Conservation (phyloP, 441 rosid genomes). For the Breynia disticha region DNA sequence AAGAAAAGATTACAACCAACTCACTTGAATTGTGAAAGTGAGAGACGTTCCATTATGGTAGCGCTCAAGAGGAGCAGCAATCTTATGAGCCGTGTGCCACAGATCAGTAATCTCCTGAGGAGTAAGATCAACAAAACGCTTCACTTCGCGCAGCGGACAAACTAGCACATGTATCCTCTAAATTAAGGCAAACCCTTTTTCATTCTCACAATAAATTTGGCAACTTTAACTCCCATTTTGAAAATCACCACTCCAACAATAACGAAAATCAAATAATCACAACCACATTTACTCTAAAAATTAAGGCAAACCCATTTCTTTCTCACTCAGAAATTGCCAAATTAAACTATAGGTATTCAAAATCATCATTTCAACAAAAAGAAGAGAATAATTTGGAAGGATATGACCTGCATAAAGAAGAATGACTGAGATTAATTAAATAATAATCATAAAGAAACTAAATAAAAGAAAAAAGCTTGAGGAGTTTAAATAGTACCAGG, state of each 20-base stretch:
- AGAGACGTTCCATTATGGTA: constrained; percentile 75
- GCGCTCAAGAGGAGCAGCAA: constrained; percentile 60
- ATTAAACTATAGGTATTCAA: not conserved
- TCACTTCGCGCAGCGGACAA: constrained; percentile 74
- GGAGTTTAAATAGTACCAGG: constrained; percentile 25
- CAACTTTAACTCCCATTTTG: not conserved
- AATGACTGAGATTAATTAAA: not conserved
- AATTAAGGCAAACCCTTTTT: constrained; percentile 35
- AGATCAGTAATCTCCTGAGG: constrained; percentile 64
- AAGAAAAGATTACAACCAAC: not conserved
- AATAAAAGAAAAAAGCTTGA: not conserved
- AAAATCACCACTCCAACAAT: not conserved
- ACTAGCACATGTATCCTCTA: constrained; percentile 64
- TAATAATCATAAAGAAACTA: not conserved
- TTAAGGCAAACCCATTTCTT: constrained; percentile 28
- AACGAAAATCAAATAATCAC: too few relatives aligned
- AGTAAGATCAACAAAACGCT: constrained; percentile 77
- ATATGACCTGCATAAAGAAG: constrained; percentile 42
- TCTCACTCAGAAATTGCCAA: not conserved
- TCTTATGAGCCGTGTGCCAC: constrained; percentile 64
- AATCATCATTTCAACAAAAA: not conserved
- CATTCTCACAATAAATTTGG: not conserved
- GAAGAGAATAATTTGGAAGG: constrained; percentile 20
- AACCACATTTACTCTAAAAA: constrained; percentile 59
- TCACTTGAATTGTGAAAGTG: constrained; percentile 73